A percentile compares a stretch with the other conserved stretches of the same genome.
Evolutionary conservation across 306 rosid genomes (phyloP).

Genomic region (Carpinus viminea): DNA sequence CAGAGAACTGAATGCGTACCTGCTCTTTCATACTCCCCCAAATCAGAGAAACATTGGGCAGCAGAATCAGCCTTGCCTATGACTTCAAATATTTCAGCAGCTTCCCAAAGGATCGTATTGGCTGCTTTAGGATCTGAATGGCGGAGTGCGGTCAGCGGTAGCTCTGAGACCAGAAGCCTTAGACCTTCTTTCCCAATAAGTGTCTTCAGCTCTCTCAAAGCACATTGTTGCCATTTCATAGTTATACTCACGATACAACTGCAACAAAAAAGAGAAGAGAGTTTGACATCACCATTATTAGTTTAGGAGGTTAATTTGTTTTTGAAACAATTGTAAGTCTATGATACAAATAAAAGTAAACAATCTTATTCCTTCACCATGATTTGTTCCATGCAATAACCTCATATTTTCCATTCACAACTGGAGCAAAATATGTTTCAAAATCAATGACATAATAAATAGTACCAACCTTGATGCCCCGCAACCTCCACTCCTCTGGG

Average conservation of each 20-base stretch:
- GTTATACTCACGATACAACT: constrained; percentile 63
- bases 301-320: neutral
- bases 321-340: neutral
- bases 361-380: no score
- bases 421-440: no score
- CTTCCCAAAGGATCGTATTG: constrained; percentile 63
- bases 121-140: constrained; percentile 47
- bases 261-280: constrained; percentile 11
- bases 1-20: constrained; percentile 41
- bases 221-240: constrained; percentile 76
- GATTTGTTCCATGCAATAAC: no score
- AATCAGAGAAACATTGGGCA: constrained; percentile 64
- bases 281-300: neutral
- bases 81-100: constrained; percentile 66
- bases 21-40: constrained; percentile 66
- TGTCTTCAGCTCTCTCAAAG: constrained; percentile 72
- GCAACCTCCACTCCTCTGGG: no score
- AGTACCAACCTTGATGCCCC: no score
- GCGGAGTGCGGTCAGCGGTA: constrained; percentile 46
- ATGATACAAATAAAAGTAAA: neutral
- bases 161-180: constrained; percentile 68
- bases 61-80: constrained; percentile 63
- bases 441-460: no score
- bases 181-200: constrained; percentile 70
- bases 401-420: no score